Evolutionary conservation across 257 asterid species (phyloP).

Genomic region (Nicotiana sylvestris): DNA sequence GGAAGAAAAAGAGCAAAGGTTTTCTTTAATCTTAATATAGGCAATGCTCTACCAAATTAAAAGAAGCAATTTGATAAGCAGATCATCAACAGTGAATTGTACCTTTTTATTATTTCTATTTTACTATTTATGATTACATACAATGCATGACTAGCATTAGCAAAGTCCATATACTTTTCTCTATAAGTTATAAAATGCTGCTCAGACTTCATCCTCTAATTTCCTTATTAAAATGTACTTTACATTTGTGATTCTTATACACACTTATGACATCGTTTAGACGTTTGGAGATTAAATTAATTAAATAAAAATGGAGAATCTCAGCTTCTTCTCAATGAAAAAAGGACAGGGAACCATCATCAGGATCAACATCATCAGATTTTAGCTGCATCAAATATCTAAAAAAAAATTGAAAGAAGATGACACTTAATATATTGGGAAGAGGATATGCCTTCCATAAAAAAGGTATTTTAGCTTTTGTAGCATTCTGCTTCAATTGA

Average conservation of each 20-base stretch:
- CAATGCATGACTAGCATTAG: neutral
- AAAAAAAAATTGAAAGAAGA: neutral
- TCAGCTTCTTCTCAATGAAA: neutral
- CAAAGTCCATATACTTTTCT: neutral
- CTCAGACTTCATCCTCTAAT: neutral
- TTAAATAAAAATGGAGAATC: neutral
- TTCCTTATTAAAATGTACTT: neutral
- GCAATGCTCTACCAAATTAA: neutral
- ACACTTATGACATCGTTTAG: neutral
- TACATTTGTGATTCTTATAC: neutral
- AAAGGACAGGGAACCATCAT: neutral
- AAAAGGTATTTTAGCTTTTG: constrained; percentile 92
- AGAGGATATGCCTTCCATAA: constrained; percentile 59
- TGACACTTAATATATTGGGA: neutral
- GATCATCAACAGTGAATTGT: neutral
- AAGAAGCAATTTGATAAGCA: neutral
- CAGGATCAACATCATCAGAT: neutral
- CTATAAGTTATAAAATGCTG: neutral
- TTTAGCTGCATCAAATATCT: neutral
- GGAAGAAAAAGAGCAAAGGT: neutral
- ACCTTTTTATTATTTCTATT: neutral
- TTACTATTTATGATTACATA: too few relatives aligned
- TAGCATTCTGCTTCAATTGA: constrained; percentile 95
- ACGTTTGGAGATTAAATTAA: neutral
- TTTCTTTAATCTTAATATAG: too few relatives aligned